Evolutionary conservation across 176 grass and related monocot species (phyloP), one percentile per base, ranked within the genome.

Genomic region (Stipa capillata): DNA sequence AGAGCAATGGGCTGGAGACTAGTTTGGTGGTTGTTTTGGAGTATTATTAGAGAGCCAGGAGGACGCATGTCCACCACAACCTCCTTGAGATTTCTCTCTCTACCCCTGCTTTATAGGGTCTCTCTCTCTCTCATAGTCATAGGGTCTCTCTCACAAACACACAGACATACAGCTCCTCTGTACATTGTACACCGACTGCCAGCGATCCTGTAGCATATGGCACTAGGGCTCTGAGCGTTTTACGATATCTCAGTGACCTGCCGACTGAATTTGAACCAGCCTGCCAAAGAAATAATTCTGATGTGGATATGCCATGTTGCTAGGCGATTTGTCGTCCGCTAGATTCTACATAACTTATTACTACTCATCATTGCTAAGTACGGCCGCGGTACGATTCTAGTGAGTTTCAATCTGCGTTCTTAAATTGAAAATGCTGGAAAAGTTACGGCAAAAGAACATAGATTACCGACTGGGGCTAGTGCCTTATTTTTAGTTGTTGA

Each of bases 31-130:
- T 47, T 53, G 35, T 66, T 83, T 88, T 72, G 84, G 71, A 87
- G 71, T 84, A 86, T 70, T 87, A 89, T 70, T 87, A 89, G 62
- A 81, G 35, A 54, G 78, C 3, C 44, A 42, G 52, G 61, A 84
- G 81, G 82, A 56, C 51, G 89, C 84, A 94, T 90, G 79, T 81
- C 89, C 77, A 86, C 94, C 94, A 94, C 94, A 97, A 76, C 15
- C 80, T 84, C 48, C 41, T 41, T 41, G 29, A 84, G 81, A 87
- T 84, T 89, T 88, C 65, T 90, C 83, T 89, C 85, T 82, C 86
- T 87, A 44, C 60, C 68, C 76, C 70, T 80, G 65, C 74, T 88
- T 73, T 88, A 57, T 58, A 82, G 74, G 18, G 41, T 74, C 83
- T 60, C 72, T 65, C 41, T 59, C 43, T 89, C 67, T 74, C 34